phyloP scores from a whole-genome alignment of 2,329 filamentous ascomycete species.

The Neoascochyta sp. region DNA sequence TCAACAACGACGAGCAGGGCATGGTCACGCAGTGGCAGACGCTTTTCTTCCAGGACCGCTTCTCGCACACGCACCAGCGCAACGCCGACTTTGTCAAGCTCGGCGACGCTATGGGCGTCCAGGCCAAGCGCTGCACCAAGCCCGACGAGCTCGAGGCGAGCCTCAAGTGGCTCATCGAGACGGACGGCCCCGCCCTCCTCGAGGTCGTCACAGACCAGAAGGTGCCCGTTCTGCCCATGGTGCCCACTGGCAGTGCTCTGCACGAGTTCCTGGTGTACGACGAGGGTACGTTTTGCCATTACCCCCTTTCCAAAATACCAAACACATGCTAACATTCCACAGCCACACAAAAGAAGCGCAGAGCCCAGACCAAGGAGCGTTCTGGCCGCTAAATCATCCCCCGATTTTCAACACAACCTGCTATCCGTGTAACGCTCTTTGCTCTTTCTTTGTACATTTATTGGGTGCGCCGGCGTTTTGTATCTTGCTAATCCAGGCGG shows the following conservation, averaged over 20 bases:
- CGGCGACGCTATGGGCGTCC: conserved; percentile 84
- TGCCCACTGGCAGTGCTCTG: conserved; percentile 78
- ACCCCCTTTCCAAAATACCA: neutral
- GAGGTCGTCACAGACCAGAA: conserved; percentile 88
- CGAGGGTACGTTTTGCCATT: conserved; percentile 53
- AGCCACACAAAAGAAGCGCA: conserved; percentile 25
- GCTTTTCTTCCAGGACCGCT: conserved; percentile 94
- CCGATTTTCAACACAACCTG: too few relatives aligned
- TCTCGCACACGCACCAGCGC: conserved; percentile 84
- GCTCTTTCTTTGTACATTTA: conserved; percentile 11
- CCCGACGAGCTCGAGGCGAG: conserved; percentile 73
- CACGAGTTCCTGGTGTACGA: conserved; percentile 94
- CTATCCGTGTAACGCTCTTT: neutral
- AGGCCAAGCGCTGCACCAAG: conserved; percentile 67
- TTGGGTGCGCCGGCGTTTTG: conserved; percentile 18
- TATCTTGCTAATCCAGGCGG: conserved; percentile 1
- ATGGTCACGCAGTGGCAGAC: conserved; percentile 99
- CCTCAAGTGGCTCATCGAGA: conserved; percentile 79
- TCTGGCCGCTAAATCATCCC: conserved; percentile 25
- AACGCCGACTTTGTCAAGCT: conserved; percentile 97
- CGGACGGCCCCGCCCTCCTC: conserved; percentile 85
- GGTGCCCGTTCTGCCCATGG: conserved; percentile 96
- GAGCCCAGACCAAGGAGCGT: conserved; percentile 29
- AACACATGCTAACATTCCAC: too few relatives aligned
- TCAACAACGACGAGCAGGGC: conserved; percentile 97